Conservation (phyloP, 306 rosid genomes). For the Casuarina equisetifolia region DNA sequence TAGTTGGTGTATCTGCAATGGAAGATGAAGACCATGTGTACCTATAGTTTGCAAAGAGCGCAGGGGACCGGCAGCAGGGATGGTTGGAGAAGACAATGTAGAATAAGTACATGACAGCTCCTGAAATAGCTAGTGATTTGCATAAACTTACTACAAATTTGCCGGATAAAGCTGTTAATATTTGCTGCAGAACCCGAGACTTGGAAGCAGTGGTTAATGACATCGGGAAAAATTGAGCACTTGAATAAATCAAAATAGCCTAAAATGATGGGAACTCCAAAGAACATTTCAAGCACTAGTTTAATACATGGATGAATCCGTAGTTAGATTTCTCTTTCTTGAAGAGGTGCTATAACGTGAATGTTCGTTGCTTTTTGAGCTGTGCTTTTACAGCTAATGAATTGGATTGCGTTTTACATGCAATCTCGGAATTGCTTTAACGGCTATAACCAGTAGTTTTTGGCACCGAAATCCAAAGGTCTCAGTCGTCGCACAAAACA, state of each 20-base stretch:
- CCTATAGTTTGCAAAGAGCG: not conserved
- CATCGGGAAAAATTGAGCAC: not conserved
- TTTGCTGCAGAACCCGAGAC: not conserved
- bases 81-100: not conserved
- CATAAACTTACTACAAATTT: not conserved
- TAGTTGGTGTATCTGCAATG: not conserved
- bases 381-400: not conserved
- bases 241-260: not conserved
- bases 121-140: conserved; percentile 1
- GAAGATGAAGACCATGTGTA: conserved; percentile 4
- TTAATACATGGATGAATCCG: not conserved
- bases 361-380: not conserved
- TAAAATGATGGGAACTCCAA: not conserved
- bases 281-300: not conserved
- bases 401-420: not conserved
- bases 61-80: not conserved
- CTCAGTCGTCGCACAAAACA: not conserved
- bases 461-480: not conserved
- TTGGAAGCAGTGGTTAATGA: not conserved
- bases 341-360: not conserved
- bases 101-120: not conserved
- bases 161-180: not conserved
- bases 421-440: not conserved
- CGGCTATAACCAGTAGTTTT: not conserved
- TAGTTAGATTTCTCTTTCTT: not conserved